Evolutionary conservation across 2,329 filamentous ascomycete genomes (phyloP), one percentile per base, ranked within the genome.

Genomic region (Penicillium sp.): DNA sequence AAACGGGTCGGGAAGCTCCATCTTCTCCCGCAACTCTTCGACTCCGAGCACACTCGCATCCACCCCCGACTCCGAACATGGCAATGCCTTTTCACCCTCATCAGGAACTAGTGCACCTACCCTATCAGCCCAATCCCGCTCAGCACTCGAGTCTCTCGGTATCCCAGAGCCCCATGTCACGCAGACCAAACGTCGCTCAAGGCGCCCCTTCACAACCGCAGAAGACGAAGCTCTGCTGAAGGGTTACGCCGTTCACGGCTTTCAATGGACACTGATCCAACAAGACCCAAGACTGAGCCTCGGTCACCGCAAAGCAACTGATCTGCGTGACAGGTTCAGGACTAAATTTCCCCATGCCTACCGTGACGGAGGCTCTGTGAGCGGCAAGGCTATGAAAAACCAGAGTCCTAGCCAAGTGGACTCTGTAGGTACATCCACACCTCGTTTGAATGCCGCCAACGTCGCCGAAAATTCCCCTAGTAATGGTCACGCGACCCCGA

Each of bases 281-380:
- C 77, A 83, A 53, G 84, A 87, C 55, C 70, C 72, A 13, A 73
- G 78, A 5, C 68, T 86, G 3, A 76, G 78, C 11, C 76, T 87
- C 43, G 65, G 68, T 9, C 74, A 79, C 59, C 77, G 84, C 40
- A 79, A 79, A 43, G 75, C 82, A 14, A 85, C 83, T 2, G 85
- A 87, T 62, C 65, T 88, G 13, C 77, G 85, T 31, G 85, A 87
- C 66, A 80, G 84, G 4, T 85, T 87, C 59, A 77, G 85, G 14
- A 85, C 82, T 7, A 78, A 79, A 31, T 87, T 81, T 60, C 83
- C 84, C 0, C 77, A 84, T 29, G 75, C 79, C 16, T 87, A 86
- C 63, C 77, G 76, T 11, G 69, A 76, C 29, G 74, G 74, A 2
- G 74, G 74, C n/a, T 72, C 73, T 16, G 71, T 74, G 21, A 75